Conservation (phyloP, 2,329 filamentous ascomycete species). For the Cercospora canescens region DNA sequence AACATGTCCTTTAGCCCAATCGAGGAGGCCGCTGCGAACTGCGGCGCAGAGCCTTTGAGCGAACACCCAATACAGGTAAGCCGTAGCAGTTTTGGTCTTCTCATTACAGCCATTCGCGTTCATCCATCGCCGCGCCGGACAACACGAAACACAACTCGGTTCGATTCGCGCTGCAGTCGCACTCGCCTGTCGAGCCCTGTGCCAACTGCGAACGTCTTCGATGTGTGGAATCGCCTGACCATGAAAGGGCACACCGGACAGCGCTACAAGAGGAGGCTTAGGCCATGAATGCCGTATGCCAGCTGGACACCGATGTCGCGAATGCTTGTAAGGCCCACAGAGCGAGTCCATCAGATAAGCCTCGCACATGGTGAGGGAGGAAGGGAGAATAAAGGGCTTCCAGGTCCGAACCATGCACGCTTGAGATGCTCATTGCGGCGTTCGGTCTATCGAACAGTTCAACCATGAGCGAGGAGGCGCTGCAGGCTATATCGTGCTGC, state of each 20-base stretch:
- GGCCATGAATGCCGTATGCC: not conserved
- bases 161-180: not conserved
- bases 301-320: not conserved
- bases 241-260: not conserved
- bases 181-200: not conserved
- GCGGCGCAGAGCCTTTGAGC: not conserved
- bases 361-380: not conserved
- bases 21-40: not conserved
- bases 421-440: not conserved
- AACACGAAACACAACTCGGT: no score
- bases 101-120: not conserved
- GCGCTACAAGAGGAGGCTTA: not conserved
- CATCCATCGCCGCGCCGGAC: not conserved
- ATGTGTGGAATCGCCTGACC: not conserved
- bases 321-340: not conserved
- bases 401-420: not conserved
- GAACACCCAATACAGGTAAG: not conserved
- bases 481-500: conserved; percentile 23
- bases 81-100: not conserved
- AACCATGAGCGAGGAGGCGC: conserved; percentile 15
- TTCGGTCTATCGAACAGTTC: not conserved
- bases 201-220: not conserved
- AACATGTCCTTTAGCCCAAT: not conserved
- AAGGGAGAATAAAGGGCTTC: no score
- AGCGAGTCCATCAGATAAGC: not conserved